Evolutionary conservation across 2,329 filamentous ascomycete species (phyloP), one percentile per base, ranked within the genome.

Genomic region (Lecanicillium sp.): DNA sequence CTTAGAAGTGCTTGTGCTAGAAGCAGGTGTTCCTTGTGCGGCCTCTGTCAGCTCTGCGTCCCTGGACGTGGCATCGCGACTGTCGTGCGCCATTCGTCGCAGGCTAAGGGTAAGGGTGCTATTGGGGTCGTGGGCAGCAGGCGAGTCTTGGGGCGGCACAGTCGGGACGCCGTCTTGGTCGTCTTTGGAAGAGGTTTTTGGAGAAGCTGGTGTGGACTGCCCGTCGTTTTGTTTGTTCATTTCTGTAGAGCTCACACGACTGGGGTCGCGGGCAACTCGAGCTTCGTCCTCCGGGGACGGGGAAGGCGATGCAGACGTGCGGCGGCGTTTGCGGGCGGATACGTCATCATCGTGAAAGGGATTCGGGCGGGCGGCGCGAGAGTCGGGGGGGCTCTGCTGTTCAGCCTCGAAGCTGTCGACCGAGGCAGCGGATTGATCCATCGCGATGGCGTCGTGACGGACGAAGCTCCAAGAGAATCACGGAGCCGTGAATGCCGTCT

Each of bases 361-460:
- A 55, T 84, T 83, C 44, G 77, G 78, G 53, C 81, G 75, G 56
- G 75, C 79, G 58, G 79, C 77, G 64, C 73, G 74, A 63, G 78
- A 75, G 69, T 84, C 81, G 65, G 77, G 76, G 59, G 79, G 83
- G 66, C 72, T 70, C 60, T 76, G 32, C 10, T 23, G n/a, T n/a
- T 51, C 74, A 66, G 77, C 75, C 68, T 79, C 75, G 72, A 68
- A 72, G 64, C 69, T 68, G 66, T 78, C 73, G 60, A 68, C 65
- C 55, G 70, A 67, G 60, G 60, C 68, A 60, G 70, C 68, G 62
- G 69, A 66, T 63, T 67, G 71, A 70, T 77, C 75, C 75, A 79
- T 79, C 69, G 26, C 19, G 30, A 39, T 20, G 20, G 33, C 17
- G 20, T 41, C 27, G 32, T 35, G 42, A 32, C 32, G 5, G 44